These are phyloP conservation scores for Chytriomyces sp. DNA, from an alignment of 192 early-diverging fungal species.

Conservation along the genomic window DNA sequence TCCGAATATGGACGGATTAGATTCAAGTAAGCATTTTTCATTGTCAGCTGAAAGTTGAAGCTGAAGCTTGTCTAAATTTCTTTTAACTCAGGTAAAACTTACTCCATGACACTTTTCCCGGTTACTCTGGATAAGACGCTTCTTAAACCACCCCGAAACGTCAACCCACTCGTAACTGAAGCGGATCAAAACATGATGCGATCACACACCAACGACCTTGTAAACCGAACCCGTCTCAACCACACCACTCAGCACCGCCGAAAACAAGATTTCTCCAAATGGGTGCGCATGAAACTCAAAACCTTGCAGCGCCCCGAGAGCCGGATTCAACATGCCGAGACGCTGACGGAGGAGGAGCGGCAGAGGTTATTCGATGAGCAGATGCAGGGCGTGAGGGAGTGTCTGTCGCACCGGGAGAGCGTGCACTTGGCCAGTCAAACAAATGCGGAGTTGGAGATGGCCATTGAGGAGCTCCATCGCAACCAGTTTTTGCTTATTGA, in stretches of 20 bases:
- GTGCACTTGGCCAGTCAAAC: constrained; percentile 47
- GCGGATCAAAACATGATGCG: constrained; percentile 59
- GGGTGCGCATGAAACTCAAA: constrained; percentile 58
- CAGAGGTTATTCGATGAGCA: constrained; percentile 53
- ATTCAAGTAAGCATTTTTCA: constrained; percentile 30
- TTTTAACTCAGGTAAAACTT: constrained; percentile 29
- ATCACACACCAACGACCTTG: constrained; percentile 55
- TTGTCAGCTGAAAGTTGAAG: neutral
- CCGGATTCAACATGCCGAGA: constrained; percentile 45
- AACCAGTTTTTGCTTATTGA: constrained; percentile 54
- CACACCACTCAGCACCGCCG: constrained; percentile 36
- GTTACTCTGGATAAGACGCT: constrained; percentile 37
- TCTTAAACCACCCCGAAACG: constrained; percentile 34
- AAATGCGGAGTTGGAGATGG: constrained; percentile 40
- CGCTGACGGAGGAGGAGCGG: constrained; percentile 54
- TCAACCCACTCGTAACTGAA: constrained; percentile 52
- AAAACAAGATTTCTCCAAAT: constrained; percentile 60
- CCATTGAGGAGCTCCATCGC: constrained; percentile 50
- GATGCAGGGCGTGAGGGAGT: constrained; percentile 41
- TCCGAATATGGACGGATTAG: constrained; percentile 44
- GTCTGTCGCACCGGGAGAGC: constrained; percentile 48
- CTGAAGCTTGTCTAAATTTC: neutral
- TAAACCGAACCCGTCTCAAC: constrained; percentile 46
- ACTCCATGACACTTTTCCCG: constrained; percentile 36
- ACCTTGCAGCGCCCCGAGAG: constrained; percentile 51